phyloP scores from a whole-genome alignment of 495 filamentous ascomycete genomes.

The Penicillium coffeae region DNA sequence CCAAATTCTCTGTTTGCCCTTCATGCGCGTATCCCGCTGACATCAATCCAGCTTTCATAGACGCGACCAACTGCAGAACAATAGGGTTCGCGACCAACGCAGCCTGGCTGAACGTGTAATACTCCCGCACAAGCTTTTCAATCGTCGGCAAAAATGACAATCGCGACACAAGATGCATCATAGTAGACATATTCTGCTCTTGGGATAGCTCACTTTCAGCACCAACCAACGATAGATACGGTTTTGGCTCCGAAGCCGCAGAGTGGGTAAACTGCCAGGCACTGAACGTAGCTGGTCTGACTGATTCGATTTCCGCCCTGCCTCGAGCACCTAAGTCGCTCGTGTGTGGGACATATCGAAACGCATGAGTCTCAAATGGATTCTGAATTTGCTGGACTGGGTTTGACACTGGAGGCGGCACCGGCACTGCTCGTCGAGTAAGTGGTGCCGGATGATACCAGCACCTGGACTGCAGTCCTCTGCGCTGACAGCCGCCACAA shows the following conservation, averaged over 20 bases:
- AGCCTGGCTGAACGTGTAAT: slow-evolving; percentile 9
- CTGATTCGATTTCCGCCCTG: slow-evolving; percentile 1
- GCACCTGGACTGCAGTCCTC: slow-evolving; percentile 13
- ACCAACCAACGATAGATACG: neutral
- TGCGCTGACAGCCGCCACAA: slow-evolving; percentile 15
- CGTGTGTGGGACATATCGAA: neutral
- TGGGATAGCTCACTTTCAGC: slow-evolving; percentile 4
- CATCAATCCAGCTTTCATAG: neutral
- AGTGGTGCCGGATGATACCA: slow-evolving; percentile 20
- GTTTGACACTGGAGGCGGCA: slow-evolving; percentile 3
- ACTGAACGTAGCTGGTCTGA: slow-evolving; percentile 10
- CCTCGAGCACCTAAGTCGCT: neutral
- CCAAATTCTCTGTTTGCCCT: neutral
- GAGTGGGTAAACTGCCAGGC: slow-evolving; percentile 15
- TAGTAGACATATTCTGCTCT: slow-evolving; percentile 5
- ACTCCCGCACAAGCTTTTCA: slow-evolving; percentile 12
- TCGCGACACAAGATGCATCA: slow-evolving; percentile 13
- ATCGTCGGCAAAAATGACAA: slow-evolving; percentile 15
- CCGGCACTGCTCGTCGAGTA: slow-evolving; percentile 4
- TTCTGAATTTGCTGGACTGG: neutral
- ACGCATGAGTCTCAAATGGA: neutral
- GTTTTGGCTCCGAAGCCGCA: neutral
- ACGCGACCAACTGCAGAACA: slow-evolving; percentile 5
- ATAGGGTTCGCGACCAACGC: slow-evolving; percentile 13
- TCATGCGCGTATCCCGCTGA: neutral